Base-by-base conservation (phyloP, 495 filamentous ascomycete genomes). In the Aspergillus incahuasiensis region DNA sequence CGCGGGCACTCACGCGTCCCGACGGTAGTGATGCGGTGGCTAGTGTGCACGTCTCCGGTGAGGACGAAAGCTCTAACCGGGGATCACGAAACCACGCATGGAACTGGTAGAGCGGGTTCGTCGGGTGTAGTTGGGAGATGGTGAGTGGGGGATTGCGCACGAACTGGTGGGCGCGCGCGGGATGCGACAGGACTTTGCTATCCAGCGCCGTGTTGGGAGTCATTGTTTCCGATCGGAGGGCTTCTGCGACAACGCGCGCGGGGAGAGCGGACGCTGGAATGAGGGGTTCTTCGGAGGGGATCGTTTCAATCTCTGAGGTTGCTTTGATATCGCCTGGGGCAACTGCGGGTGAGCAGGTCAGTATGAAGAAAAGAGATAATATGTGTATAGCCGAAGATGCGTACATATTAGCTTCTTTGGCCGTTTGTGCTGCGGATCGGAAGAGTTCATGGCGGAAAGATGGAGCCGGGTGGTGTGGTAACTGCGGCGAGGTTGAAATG, bases 1-100 rank as follows among this genome's bases (percentile, higher is more conserved):
- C 80, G 44, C 94, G 88, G 9, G 88, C 82, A 56, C 86, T 90
- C 35, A 97, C 86, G 28, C 86, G 84, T 51, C 94, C 94, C 0
- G 84, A 88, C 18, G 92, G 94, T 5, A 97, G 77, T n/a, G 75
- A 74, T 1, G 94, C 91, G 6, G 92, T 97, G 12, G 94, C 86
- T 0, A 97, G 28, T 79, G 87, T 81, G 89, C 92, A 56, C 78
- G 92, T 80, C 68, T 78, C 75, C 25, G 78, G 79, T 57, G 91
- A 87, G 50, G 82, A 78, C 46, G 91, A 80, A 15, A 75, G 67
- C 50, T 75, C 58, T 13, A 77, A 66, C 55, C 85, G 83, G 0
- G 91, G 87, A 55, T 82, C 77, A 9, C 77, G 76, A 80, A 91
- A 97, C 91, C 92, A 97, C 59, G 69, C 67, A 70, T 95, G 81